Conservation (phyloP, 345 rosid genomes). For the Ceriops decandra region DNA sequence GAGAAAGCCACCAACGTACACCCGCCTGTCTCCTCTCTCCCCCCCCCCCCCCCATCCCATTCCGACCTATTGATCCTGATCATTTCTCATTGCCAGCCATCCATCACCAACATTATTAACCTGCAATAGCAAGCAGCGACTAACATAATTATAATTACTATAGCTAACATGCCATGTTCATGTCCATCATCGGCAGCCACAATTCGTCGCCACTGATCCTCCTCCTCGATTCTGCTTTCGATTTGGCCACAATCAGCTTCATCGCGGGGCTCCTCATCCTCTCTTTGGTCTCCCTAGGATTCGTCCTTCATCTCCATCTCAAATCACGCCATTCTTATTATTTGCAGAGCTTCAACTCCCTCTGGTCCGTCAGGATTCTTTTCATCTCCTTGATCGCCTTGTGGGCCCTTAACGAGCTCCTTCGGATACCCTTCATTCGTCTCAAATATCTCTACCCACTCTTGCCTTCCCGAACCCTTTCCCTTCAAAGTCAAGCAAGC, state of each 20-base stretch:
- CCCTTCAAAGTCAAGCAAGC: slow-evolving; percentile 14
- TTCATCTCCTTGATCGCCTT: slow-evolving; percentile 42
- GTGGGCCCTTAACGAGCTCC: slow-evolving; percentile 44
- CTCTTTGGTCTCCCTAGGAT: slow-evolving; percentile 40
- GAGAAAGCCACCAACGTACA: neutral
- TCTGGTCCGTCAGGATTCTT: slow-evolving; percentile 57
- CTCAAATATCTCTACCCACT: slow-evolving; percentile 18
- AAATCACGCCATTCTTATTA: slow-evolving; percentile 39
- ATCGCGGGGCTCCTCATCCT: slow-evolving; percentile 35
- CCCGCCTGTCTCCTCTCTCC: slow-evolving; percentile 8
- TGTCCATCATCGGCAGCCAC: slow-evolving; percentile 19
- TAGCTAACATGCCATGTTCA: slow-evolving; percentile 21
- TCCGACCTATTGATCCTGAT: slow-evolving; percentile 12
- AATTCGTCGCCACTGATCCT: no score
- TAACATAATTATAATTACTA: neutral
- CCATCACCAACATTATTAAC: neutral
- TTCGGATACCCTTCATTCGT: slow-evolving; percentile 44
- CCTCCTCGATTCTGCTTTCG: slow-evolving; percentile 30
- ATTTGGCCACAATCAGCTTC: slow-evolving; percentile 35
- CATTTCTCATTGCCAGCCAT: neutral
- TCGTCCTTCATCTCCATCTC: slow-evolving; percentile 43
- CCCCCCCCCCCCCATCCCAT: slow-evolving; percentile 10
- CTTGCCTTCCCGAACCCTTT: slow-evolving; percentile 16
- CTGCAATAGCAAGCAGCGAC: slow-evolving; percentile 3
- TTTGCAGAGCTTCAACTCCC: slow-evolving; percentile 49